A percentile compares a stretch with the other conserved stretches of the same genome.
These are phyloP conservation scores for Panaeolus cyanescens DNA, from an alignment of 768 basidiomycete genomes.

Conservation along the genomic window DNA sequence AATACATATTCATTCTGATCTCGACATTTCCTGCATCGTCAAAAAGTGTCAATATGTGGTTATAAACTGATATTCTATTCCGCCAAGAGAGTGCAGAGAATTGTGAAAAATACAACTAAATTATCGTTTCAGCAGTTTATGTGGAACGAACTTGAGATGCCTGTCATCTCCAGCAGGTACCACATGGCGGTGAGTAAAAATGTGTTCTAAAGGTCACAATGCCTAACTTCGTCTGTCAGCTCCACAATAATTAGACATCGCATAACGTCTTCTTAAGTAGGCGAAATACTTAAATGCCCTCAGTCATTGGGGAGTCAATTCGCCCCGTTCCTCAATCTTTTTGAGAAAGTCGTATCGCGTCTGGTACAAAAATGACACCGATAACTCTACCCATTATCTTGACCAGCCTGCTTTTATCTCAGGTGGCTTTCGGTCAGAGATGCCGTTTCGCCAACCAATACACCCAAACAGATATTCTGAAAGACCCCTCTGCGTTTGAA, in stretches of 20 bases:
- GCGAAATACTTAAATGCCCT: not conserved
- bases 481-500: conserved; percentile 17
- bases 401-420: not conserved
- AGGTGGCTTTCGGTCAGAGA: not conserved
- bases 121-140: no score
- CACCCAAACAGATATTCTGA: conserved; percentile 3
- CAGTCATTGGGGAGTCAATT: not conserved
- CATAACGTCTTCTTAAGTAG: not conserved
- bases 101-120: no score
- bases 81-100: no score
- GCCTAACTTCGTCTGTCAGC: not conserved
- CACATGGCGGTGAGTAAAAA: not conserved
- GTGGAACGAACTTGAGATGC: not conserved
- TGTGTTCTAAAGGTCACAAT: not conserved
- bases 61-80: no score
- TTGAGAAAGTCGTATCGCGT: not conserved
- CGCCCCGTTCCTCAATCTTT: no score
- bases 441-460: not conserved
- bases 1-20: no score
- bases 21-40: no score
- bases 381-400: not conserved
- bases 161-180: not conserved
- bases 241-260: conserved; percentile 1
- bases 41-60: no score
- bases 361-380: not conserved